Evolutionary conservation across 768 basidiomycete species (phyloP).

Genomic region (Lentinula sp.): DNA sequence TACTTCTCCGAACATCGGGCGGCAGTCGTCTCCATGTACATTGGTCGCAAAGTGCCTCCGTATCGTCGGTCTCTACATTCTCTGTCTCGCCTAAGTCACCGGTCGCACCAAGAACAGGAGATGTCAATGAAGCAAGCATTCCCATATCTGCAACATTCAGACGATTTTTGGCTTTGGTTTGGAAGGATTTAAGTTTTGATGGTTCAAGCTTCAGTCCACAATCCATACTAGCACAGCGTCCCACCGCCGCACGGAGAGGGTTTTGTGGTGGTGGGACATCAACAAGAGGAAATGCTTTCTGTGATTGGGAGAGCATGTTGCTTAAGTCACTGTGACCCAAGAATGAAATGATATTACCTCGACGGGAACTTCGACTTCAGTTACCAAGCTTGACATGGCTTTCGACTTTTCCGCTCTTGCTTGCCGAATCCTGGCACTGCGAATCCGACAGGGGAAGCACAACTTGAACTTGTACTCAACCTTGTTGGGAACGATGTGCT

Average conservation of each 20-base stretch:
- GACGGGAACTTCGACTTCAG: background rate
- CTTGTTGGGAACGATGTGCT: background rate
- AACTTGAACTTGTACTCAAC: background rate
- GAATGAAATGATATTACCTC: background rate
- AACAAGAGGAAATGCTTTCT: background rate
- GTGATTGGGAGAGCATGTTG: too few species aligned
- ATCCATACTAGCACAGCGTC: background rate
- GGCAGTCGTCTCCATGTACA: background rate
- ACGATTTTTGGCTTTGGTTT: background rate
- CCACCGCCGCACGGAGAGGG: background rate
- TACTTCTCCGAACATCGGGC: background rate
- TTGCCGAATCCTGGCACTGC: background rate
- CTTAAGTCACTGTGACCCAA: background rate
- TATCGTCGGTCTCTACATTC: background rate
- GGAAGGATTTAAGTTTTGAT: background rate
- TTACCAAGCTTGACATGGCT: background rate
- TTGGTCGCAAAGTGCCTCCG: background rate
- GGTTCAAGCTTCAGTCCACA: slow-evolving; percentile 1
- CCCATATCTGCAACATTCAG: background rate
- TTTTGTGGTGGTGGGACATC: background rate
- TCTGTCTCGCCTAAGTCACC: too few species aligned
- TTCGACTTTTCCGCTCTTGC: background rate
- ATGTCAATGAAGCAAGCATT: background rate
- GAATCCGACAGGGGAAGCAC: background rate
- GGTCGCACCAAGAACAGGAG: too few species aligned